Evolutionary conservation across 352 stramenopile genomes (phyloP).

Genomic region (Globisporangium spinosum): DNA sequence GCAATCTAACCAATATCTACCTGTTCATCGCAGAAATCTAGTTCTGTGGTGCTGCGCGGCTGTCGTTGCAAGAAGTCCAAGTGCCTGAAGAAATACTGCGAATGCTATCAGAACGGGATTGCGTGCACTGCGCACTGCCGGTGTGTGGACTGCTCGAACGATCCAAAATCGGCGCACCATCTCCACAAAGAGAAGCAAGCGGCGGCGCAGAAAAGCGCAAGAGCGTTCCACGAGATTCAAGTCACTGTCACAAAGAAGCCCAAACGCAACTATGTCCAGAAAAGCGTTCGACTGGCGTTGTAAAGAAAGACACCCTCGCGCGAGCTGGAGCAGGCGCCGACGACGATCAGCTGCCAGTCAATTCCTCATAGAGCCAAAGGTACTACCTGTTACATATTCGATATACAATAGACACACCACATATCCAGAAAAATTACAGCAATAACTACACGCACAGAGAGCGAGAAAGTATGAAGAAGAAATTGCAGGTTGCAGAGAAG

Average conservation of each 20-base stretch:
- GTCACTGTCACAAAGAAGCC: constrained; percentile 74
- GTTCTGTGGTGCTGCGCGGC: constrained; percentile 67
- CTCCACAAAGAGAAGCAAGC: constrained; percentile 26
- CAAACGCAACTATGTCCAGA: constrained; percentile 52
- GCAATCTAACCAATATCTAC: background rate
- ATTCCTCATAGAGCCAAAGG: background rate
- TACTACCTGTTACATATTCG: constrained; percentile 8
- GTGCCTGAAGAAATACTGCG: constrained; percentile 98
- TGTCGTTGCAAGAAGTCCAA: constrained; percentile 97
- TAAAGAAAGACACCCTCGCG: background rate
- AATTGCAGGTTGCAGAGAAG: background rate
- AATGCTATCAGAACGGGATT: constrained; percentile 95
- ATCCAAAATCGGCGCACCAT: constrained; percentile 35
- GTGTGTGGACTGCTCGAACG: constrained; percentile 94
- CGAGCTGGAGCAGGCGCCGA: background rate
- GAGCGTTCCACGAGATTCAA: constrained; percentile 52
- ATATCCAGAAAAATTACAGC: constrained; percentile 4
- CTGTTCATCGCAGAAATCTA: constrained; percentile 47
- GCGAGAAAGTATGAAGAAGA: constrained; percentile 3
- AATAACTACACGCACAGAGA: background rate
- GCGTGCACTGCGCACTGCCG: constrained; percentile 92
- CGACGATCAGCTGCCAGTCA: background rate
- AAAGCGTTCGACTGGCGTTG: constrained; percentile 42
- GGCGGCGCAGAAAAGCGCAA: background rate
- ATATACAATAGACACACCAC: constrained; percentile 15